Evolutionary conservation across 768 basidiomycete species (phyloP).

Genomic region (Hygrophoropsis aurantiaca): DNA sequence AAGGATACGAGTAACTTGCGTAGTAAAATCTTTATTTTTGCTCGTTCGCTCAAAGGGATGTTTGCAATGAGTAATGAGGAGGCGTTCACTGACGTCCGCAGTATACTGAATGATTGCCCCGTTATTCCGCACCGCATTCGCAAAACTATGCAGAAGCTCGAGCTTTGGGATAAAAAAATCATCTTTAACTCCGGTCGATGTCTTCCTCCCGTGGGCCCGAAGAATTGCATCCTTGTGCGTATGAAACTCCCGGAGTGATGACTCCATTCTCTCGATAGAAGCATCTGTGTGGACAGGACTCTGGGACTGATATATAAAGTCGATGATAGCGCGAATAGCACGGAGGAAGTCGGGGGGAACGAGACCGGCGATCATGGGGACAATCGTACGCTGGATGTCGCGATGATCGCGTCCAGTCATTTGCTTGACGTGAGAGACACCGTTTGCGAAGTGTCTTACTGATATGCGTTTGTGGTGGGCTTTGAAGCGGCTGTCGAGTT

Average conservation of each 20-base stretch:
- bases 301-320: conserved; percentile 28
- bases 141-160: conserved; percentile 12
- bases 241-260: conserved; percentile 11
- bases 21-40: conserved; percentile 21
- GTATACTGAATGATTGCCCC: conserved; percentile 25
- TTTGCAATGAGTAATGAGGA: conserved; percentile 29
- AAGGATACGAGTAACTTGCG: conserved; percentile 17
- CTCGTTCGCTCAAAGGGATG: conserved; percentile 21
- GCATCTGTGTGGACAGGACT: conserved; percentile 7
- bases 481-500: conserved; percentile 37
- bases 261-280: conserved; percentile 7
- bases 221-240: conserved; percentile 13
- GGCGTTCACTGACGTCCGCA: conserved; percentile 25
- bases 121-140: conserved; percentile 7
- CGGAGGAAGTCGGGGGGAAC: background rate
- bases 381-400: conserved; percentile 34
- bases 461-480: conserved; percentile 29
- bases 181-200: background rate
- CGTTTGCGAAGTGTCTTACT: conserved; percentile 34
- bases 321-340: conserved; percentile 12
- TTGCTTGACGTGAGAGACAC: conserved; percentile 40
- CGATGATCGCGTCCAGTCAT: conserved; percentile 38
- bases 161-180: conserved; percentile 26
- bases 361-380: conserved; percentile 9
- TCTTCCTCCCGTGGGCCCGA: conserved; percentile 1